Percentiles rank a stretch among this genome's conserved stretches.
Evolutionary conservation across 1,139 yeast genomes (phyloP).

Genomic region (Hemisphaericaspora lyxosophila): DNA sequence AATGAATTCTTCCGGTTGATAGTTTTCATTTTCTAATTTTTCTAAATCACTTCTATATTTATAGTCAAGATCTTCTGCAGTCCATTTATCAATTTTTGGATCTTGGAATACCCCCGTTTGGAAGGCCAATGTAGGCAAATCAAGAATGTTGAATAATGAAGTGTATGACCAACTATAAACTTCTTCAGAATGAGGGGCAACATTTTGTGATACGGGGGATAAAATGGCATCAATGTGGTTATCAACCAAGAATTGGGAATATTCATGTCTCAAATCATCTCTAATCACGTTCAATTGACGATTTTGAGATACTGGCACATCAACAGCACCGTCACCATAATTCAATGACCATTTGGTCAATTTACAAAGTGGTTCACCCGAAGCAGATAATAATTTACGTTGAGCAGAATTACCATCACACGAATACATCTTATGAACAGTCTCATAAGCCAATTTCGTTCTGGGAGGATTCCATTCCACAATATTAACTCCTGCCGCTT

Average conservation of each 20-base stretch:
- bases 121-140: slow-evolving; percentile 59
- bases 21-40: slow-evolving; percentile 36
- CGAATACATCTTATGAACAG: slow-evolving; percentile 49
- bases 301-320: slow-evolving; percentile 43
- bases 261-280: slow-evolving; percentile 56
- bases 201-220: slow-evolving; percentile 68
- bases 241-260: slow-evolving; percentile 49
- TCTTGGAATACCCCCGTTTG: slow-evolving; percentile 66
- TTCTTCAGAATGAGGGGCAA: slow-evolving; percentile 67
- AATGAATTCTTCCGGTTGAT: slow-evolving; percentile 31
- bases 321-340: slow-evolving; percentile 56
- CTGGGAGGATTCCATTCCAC: slow-evolving; percentile 53
- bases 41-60: slow-evolving; percentile 45
- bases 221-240: slow-evolving; percentile 66
- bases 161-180: slow-evolving; percentile 79
- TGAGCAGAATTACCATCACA: slow-evolving; percentile 65
- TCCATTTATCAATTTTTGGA: slow-evolving; percentile 44
- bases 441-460: slow-evolving; percentile 50
- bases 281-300: slow-evolving; percentile 49
- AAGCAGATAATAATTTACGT: slow-evolving; percentile 46
- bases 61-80: slow-evolving; percentile 26
- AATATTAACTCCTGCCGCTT: slow-evolving; percentile 31
- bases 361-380: slow-evolving; percentile 66
- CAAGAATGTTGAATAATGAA: slow-evolving; percentile 63
- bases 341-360: slow-evolving; percentile 61